Evolutionary conservation across 768 basidiomycete genomes (phyloP).

Genomic region (Trametes cinnabarina): DNA sequence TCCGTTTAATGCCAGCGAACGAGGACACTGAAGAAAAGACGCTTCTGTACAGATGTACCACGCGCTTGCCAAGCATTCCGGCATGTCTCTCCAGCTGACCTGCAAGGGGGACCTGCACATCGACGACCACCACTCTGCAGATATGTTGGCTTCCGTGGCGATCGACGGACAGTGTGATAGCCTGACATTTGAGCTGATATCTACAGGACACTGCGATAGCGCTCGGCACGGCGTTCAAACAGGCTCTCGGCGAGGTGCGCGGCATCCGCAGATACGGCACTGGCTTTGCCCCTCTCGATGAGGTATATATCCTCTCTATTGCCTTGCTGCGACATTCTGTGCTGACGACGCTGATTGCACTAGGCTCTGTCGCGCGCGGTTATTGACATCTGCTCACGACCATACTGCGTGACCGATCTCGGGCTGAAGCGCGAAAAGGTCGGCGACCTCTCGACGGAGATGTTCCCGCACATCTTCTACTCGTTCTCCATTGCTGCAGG

Average conservation of each 20-base stretch:
- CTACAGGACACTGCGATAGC: slow-evolving; percentile 88
- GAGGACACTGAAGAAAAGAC: background rate
- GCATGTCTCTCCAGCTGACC: slow-evolving; percentile 86
- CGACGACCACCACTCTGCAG: slow-evolving; percentile 98
- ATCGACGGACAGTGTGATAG: no score
- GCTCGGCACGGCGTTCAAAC: slow-evolving; percentile 87
- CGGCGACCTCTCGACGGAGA: slow-evolving; percentile 94
- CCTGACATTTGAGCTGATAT: slow-evolving; percentile 22
- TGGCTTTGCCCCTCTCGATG: slow-evolving; percentile 95
- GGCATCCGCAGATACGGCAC: slow-evolving; percentile 96
- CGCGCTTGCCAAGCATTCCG: slow-evolving; percentile 94
- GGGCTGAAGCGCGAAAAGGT: slow-evolving; percentile 87
- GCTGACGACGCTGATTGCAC: background rate
- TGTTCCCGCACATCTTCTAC: slow-evolving; percentile 97
- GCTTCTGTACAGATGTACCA: slow-evolving; percentile 79
- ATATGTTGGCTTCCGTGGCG: slow-evolving; percentile 68
- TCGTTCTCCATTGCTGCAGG: slow-evolving; percentile 98
- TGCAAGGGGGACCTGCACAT: slow-evolving; percentile 97
- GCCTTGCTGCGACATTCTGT: background rate
- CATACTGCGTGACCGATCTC: slow-evolving; percentile 91
- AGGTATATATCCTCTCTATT: slow-evolving; percentile 50
- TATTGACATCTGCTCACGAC: slow-evolving; percentile 96
- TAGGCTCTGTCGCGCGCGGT: slow-evolving; percentile 95
- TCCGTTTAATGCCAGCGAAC: background rate
- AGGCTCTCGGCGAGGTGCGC: slow-evolving; percentile 90